Conservation (phyloP, 345 rosid species). For the Erysimum cheiranthoides region DNA sequence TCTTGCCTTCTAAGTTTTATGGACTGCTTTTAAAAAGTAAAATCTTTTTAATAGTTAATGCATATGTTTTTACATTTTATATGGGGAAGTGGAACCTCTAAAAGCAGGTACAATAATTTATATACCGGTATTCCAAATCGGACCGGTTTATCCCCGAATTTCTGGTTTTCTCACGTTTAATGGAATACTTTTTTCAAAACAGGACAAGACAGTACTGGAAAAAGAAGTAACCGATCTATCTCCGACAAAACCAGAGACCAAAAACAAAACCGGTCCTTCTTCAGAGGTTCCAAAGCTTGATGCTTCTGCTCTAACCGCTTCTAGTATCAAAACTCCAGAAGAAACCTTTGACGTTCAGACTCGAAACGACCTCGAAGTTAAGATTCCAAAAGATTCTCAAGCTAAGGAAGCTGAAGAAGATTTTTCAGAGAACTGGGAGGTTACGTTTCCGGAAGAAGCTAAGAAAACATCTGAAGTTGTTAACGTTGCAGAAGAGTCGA, state of each 20-base stretch:
- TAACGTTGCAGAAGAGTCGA: slow-evolving; percentile 19
- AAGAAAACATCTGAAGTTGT: slow-evolving; percentile 13
- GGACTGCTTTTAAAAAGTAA: background rate
- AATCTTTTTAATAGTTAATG: background rate
- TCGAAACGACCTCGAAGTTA: slow-evolving; percentile 34
- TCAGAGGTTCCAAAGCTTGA: slow-evolving; percentile 33
- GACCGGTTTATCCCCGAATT: background rate
- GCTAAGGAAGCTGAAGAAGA: slow-evolving; percentile 18
- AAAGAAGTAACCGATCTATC: slow-evolving; percentile 15
- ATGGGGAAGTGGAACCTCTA: background rate
- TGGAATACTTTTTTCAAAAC: background rate
- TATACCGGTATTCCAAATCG: background rate
- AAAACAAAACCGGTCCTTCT: slow-evolving; percentile 17
- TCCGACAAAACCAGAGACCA: slow-evolving; percentile 8
- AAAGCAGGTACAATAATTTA: background rate
- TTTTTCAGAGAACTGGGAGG: slow-evolving; percentile 40
- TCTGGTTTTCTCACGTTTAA: background rate
- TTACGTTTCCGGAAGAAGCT: slow-evolving; percentile 42
- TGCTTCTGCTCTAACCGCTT: background rate
- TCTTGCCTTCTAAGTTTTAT: slow-evolving; percentile 28
- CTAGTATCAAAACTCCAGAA: slow-evolving; percentile 25
- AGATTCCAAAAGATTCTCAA: slow-evolving; percentile 26
- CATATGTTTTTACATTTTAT: slow-evolving; percentile 4
- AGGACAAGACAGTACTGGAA: slow-evolving; percentile 23
- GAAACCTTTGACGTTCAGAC: slow-evolving; percentile 31